phyloP scores from a whole-genome alignment of 352 stramenopile species.

The Globisporangium megalacanthum region DNA sequence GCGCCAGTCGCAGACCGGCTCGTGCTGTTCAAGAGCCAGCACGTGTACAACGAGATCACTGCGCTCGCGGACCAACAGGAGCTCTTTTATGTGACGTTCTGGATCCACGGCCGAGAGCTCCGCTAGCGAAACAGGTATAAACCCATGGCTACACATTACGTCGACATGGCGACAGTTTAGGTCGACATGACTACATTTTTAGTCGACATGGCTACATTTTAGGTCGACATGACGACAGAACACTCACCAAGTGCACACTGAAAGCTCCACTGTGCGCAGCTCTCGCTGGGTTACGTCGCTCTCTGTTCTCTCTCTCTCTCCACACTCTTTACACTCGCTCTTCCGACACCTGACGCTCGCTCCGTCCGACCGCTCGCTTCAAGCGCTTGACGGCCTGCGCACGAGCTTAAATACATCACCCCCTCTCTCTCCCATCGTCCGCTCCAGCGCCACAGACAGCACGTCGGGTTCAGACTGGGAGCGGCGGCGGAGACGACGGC shows the following conservation, averaged over 20 bases:
- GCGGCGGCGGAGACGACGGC: neutral
- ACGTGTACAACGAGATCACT: conserved; percentile 66
- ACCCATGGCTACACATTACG: neutral
- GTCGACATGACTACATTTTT: neutral
- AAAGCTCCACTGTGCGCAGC: neutral
- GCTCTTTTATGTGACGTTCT: conserved; percentile 73
- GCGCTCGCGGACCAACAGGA: conserved; percentile 12
- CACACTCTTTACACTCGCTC: neutral
- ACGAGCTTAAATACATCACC: conserved; percentile 12
- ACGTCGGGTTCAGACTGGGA: conserved; percentile 4
- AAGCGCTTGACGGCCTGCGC: too few species aligned
- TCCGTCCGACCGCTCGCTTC: neutral
- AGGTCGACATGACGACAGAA: neutral
- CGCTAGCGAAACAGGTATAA: neutral
- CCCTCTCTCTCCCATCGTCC: neutral
- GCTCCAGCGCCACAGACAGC: neutral
- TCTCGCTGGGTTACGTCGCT: too few species aligned
- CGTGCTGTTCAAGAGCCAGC: conserved; percentile 63
- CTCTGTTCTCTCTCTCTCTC: neutral
- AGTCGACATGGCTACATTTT: neutral
- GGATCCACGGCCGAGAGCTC: conserved; percentile 69
- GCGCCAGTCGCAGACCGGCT: conserved; percentile 38
- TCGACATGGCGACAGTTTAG: neutral
- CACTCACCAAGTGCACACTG: neutral
- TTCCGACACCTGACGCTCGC: neutral